phyloP scores from a whole-genome alignment of 2,329 filamentous ascomycete genomes.

The Penicillium sp. region DNA sequence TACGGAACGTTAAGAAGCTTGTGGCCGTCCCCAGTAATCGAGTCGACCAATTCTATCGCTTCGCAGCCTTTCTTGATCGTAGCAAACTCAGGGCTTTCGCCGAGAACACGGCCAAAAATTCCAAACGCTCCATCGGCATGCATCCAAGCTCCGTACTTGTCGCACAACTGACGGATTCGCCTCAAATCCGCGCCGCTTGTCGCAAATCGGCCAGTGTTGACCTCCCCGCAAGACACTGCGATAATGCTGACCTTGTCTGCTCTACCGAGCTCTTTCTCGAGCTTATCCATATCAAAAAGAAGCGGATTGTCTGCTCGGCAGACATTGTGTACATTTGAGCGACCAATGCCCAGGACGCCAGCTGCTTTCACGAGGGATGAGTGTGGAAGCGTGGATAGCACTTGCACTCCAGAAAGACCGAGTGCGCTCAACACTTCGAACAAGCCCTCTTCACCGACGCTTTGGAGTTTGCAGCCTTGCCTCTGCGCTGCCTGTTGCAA shows the following conservation, averaged over 20 bases:
- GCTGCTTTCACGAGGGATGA: conserved; percentile 82
- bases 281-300: conserved; percentile 62
- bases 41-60: conserved; percentile 78
- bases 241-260: conserved; percentile 66
- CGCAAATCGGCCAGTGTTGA: conserved; percentile 83
- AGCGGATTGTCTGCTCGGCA: conserved; percentile 53
- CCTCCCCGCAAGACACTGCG: conserved; percentile 77
- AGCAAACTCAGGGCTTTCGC: conserved; percentile 54
- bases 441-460: conserved; percentile 68
- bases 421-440: conserved; percentile 61
- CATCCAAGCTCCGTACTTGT: conserved; percentile 74
- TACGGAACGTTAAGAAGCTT: conserved; percentile 95
- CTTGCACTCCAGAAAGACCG: conserved; percentile 64
- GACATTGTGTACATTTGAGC: conserved; percentile 63
- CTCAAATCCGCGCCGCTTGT: conserved; percentile 58
- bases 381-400: conserved; percentile 78
- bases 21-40: conserved; percentile 80
- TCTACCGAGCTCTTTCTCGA: conserved; percentile 58
- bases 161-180: conserved; percentile 64
- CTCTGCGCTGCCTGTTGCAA: conserved; percentile 43
- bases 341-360: conserved; percentile 73
- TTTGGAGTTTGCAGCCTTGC: conserved; percentile 30
- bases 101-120: conserved; percentile 68
- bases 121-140: conserved; percentile 92
- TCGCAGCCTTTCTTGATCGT: conserved; percentile 50